Base-by-base conservation (phyloP, 306 rosid species). In the Trifolium pratense region DNA sequence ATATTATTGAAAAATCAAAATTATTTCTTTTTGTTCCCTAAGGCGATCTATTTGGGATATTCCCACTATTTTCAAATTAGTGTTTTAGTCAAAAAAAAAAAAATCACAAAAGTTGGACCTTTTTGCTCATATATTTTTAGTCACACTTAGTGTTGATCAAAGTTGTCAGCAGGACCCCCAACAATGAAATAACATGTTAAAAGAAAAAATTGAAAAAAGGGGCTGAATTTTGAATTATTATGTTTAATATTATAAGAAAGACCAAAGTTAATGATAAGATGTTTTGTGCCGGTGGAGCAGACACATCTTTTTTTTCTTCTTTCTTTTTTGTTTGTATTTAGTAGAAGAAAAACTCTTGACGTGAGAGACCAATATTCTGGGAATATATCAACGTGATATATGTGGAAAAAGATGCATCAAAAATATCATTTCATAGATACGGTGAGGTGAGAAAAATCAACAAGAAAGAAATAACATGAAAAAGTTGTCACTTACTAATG, bases 81-180 rank as follows among this genome's bases (percentile, higher is more conserved):
- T 80, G 78, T 73, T 68, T 63, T 40, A 65, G 84, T 80, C 85
- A 80, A 84, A 77, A 75, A 68, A 76, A 80, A 84, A 77, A 75
- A 68, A 76, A 68, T 63, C 43, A 20, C 77, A 77, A 84, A 77
- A 80, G 63, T 1, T 52, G 36, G 32, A 57, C 84, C 45, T 84
- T 73, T 65, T 58, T 34, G 34, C 3, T 73, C 23, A 64, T 77
- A 60, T 57, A 62, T 48, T 76, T 80, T 56, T 18, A 32, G 59
- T 75, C 79, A 76, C 52, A 71, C 55, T 66, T 37, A 66, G 68
- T 51, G 55, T 79, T 51, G 58, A 48, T 70, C 63, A 75, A 75
- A 71, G 84, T 72, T 75, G 67, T 71, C 12, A 53, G 53, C 61
- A 72, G 84, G 79, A 75, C 76, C 77, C 75, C 48, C 21, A 76